Evolutionary conservation across 345 rosid genomes (phyloP).

Genomic region (Lenwebbia sp.): DNA sequence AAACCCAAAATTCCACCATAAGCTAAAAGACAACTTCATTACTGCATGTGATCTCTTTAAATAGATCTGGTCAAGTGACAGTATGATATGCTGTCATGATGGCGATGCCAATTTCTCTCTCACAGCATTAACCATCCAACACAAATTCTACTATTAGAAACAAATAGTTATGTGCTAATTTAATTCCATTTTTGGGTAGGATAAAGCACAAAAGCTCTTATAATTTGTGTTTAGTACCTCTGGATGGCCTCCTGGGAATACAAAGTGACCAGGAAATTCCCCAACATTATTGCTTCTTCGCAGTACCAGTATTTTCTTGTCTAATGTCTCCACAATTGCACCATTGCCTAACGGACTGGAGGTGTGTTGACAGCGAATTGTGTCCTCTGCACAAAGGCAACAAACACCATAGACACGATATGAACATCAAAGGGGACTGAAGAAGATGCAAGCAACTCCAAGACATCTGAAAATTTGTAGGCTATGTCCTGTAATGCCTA

Average conservation of each 20-base stretch:
- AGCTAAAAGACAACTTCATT: not conserved
- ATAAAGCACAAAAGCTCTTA: not conserved
- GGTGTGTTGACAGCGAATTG: constrained; percentile 51
- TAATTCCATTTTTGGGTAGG: not conserved
- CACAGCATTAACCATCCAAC: not conserved
- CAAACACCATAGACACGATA: not conserved
- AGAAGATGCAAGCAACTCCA: not conserved
- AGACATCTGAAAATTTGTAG: not conserved
- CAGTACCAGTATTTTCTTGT: constrained; percentile 55
- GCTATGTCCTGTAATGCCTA: not conserved
- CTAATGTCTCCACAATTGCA: constrained; percentile 65
- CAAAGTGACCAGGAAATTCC: constrained; percentile 87
- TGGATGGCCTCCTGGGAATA: constrained; percentile 94
- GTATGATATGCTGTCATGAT: not conserved
- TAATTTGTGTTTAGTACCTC: constrained; percentile 34
- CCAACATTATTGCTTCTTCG: constrained; percentile 84
- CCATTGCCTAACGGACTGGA: constrained; percentile 85
- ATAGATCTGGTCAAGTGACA: not conserved
- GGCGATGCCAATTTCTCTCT: not conserved
- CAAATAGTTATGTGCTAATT: not conserved
- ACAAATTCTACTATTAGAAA: not conserved
- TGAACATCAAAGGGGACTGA: not conserved
- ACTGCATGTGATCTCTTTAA: not conserved
- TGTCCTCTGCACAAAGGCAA: constrained; percentile 38
- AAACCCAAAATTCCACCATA: not conserved